Base-by-base conservation (phyloP, 305 asterid genomes). In the Coffea humblotiana region DNA sequence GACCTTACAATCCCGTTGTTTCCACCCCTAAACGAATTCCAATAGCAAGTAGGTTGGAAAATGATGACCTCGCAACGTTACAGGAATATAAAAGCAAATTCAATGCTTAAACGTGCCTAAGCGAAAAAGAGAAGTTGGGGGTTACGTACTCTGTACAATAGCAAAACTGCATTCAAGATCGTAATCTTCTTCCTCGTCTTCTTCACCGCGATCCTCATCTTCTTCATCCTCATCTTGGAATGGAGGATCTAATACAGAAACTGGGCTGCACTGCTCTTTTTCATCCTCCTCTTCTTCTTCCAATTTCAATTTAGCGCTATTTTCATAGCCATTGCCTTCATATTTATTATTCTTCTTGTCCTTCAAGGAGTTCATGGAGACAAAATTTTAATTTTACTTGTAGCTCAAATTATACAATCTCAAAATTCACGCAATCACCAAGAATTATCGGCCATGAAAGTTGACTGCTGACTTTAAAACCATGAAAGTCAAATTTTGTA, bases 221-320 rank as follows among this genome's bases (percentile, higher is more conserved):
- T 78, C 80, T 66, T 91, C 96, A 11, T 87, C 97, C n/a, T 92
- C 92, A n/a, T 77, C 80, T 77, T 77, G 35, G 60, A 90, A 94
- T 3, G 89, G 96, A 78, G 95, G 82, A 45, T 91, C 99, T 77
- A 96, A 67, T 60, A 96, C 88, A 0, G 98, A 96, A 27, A 90
- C 97, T 0, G 99, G 98, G 78, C 99, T 96, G 76, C 90, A 87
- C 75, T 94, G 98, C n/a, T 94, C 96, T 77, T 92, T 88, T 76
- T 90, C 97, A 56, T 92, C 94, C 32, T 86, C 93, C n/a, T 85
- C 95, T 13, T 67, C 90, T 37, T 66, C 80, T 23, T 65, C 51
- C 43, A 72, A 82, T 86, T 18, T 87, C 90, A 48, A 13, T 45
- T 48, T 60, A 14, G n/a, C 23, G n/a, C 16, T 37, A 18, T 58